Evolutionary conservation across 768 basidiomycete species (phyloP), one percentile per base, ranked within the genome.

Genomic region (Podaxis mareebaensis): DNA sequence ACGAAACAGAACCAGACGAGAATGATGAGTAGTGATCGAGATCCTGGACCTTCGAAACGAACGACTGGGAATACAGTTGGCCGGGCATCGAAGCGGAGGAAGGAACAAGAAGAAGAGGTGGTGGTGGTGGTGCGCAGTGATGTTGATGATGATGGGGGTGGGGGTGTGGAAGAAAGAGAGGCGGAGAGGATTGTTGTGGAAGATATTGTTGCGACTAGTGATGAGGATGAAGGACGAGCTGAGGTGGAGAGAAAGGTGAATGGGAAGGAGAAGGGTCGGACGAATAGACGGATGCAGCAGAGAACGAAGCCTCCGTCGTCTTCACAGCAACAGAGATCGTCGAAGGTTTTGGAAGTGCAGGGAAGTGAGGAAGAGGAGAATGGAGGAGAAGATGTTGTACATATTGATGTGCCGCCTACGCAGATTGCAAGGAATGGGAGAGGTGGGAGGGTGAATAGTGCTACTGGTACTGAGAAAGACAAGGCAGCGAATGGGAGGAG

Each of bases 321-420:
- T 57, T 53, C 28, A 24, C 64, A 40, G 46, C 60, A 39, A n/a
- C 58, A 22, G 57, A 64, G 52, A 58, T 28, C 54, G 59, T 48
- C 44, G 48, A 64, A 64, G 26, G 40, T 53, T 22, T 53, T 30
- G 40, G 33, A 46, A 48, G 57, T 61, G 17, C 22, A 20, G 40
- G 60, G 62, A 63, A 67, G 53, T 28, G 72, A 72, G 2, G 77
- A 70, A 54, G 74, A 64, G 20, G 69, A 55, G 52, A 71, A 69
- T 38, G 72, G 66, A 58, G 49, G 55, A 58, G 76, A 69, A 10
- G 64, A 40, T 17, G 46, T 59, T 17, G 44, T 48, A 12, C 44
- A 52, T 28, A 33, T 53, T 13, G 60, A 67, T 15, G 59, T 44
- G 17, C 26, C 65, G 17, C 56, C 57, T 40, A 24, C 39, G 33